A percentile compares a stretch with the other conserved stretches of the same genome.
These are phyloP conservation scores for Circinella minor DNA, from an alignment of 371 early-diverging fungal genomes.

Conservation along the genomic window DNA sequence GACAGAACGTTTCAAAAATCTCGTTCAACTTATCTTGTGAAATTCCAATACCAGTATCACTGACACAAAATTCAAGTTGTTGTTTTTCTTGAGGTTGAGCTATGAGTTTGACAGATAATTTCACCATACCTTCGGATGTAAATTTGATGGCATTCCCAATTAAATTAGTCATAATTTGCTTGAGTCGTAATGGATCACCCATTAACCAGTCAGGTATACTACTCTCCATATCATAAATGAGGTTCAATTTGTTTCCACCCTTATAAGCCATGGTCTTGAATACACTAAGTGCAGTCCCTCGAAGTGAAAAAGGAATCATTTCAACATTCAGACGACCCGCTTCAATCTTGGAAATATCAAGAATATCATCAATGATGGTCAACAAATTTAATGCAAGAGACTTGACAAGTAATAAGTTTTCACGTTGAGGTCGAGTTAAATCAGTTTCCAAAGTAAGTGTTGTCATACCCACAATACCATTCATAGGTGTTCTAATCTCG, in stretches of 20 bases:
- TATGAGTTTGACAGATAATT: constrained; percentile 39
- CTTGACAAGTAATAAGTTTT: constrained; percentile 75
- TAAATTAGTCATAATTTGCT: constrained; percentile 85
- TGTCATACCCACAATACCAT: constrained; percentile 70
- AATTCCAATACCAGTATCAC: constrained; percentile 91
- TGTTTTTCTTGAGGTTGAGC: constrained; percentile 41
- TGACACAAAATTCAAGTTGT: constrained; percentile 67
- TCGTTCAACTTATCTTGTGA: constrained; percentile 69
- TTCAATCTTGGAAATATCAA: constrained; percentile 87
- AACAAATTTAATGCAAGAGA: constrained; percentile 69
- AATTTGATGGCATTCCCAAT: constrained; percentile 90
- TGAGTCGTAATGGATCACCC: constrained; percentile 78
- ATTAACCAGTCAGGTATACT: constrained; percentile 71
- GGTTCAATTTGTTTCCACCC: constrained; percentile 69
- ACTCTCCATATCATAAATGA: constrained; percentile 67
- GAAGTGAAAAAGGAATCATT: constrained; percentile 68
- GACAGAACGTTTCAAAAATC: constrained; percentile 84
- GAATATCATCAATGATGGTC: constrained; percentile 80
- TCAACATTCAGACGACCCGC: constrained; percentile 79
- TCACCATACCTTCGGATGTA: constrained; percentile 67
- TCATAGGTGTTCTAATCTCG: constrained; percentile 63
- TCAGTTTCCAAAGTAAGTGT: constrained; percentile 57
- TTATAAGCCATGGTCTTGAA: constrained; percentile 73
- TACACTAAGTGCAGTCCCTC: constrained; percentile 67
- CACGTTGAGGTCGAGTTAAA: constrained; percentile 75